Base-by-base conservation (phyloP, 805 yeast species). In the Ogataea nakhonphanomensis region DNA sequence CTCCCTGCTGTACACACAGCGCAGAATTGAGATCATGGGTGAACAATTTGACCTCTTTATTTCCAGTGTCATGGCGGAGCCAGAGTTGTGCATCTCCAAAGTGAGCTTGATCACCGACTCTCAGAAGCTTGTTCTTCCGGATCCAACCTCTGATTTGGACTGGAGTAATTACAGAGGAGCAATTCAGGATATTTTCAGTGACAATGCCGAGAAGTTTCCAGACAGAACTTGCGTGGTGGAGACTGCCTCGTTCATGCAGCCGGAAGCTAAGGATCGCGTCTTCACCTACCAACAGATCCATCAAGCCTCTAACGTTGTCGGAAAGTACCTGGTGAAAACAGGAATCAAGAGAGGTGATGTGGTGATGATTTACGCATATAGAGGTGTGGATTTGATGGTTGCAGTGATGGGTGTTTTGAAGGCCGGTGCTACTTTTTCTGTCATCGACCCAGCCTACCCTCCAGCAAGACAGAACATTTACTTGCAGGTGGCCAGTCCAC, bases 361-460 rank as follows among this genome's bases (percentile, higher is more conserved):
- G 12, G 98, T 93, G 12, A 90, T 90, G 95, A 90, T 95, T 52
- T 93, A 93, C 60, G 96, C 99, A 20, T 87, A 91, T 57, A 80
- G 99, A 65, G 96, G 97, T 54, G 99, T 93, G 7, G 99, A 93
- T 60, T 71, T 93, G 47, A 87, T 93, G 78, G 87, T 95, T 30
- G 95, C 98, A 5, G 97, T 93, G 12, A 82, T 93, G 85, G 99
- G 98, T 64, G 96, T 89, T 14, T 76, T 93, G 61, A 93, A 93
- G 67, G 98, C 99, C 1, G 99, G 99, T 53, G 98, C 96, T 12
- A 91, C 99, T 0, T 93, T 93, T 62, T 90, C 97, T 8, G 99
- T 93, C 15, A 95, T 93, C 49, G 99, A 93, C 61, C 99, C 99
- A 7, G 98, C 98, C 5, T 93, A 93, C 63, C 99, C 99, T 30